Percentiles rank a stretch among this genome's conserved stretches.
Evolutionary conservation across 371 early-diverging fungal species (phyloP).

Genomic region (Mucor mucedo): DNA sequence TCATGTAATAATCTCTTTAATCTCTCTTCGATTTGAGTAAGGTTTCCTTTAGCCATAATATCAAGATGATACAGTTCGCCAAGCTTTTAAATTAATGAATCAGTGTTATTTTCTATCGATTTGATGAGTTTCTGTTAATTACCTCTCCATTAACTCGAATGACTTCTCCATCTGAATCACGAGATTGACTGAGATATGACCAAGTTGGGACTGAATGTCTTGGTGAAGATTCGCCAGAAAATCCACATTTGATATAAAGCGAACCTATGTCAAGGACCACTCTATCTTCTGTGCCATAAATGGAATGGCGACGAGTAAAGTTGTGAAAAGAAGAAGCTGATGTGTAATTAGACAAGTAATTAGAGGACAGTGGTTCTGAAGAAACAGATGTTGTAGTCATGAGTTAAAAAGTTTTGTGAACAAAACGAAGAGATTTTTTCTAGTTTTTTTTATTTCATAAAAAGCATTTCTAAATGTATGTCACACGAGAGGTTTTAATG

Average conservation of each 20-base stretch:
- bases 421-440: conserved; percentile 6
- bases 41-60: conserved; percentile 49
- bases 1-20: conserved; percentile 48
- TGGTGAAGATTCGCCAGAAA: conserved; percentile 87
- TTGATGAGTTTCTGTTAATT: neutral
- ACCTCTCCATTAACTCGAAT: conserved; percentile 52
- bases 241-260: conserved; percentile 83
- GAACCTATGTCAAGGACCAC: conserved; percentile 90
- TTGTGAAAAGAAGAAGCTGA: conserved; percentile 44
- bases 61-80: conserved; percentile 59
- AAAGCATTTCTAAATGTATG: neutral
- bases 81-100: conserved; percentile 19
- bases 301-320: conserved; percentile 63
- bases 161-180: conserved; percentile 48
- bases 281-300: conserved; percentile 80
- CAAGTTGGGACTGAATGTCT: conserved; percentile 70
- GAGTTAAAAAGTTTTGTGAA: neutral
- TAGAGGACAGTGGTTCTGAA: conserved; percentile 45
- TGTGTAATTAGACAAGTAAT: conserved; percentile 44
- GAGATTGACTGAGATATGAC: conserved; percentile 36
- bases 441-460: neutral
- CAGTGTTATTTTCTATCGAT: neutral
- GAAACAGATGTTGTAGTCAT: conserved; percentile 58
- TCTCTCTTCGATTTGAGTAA: conserved; percentile 44
- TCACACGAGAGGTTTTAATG: neutral